Conservation (phyloP, 169 alveolate species). For the Cryptosporidium canis region DNA sequence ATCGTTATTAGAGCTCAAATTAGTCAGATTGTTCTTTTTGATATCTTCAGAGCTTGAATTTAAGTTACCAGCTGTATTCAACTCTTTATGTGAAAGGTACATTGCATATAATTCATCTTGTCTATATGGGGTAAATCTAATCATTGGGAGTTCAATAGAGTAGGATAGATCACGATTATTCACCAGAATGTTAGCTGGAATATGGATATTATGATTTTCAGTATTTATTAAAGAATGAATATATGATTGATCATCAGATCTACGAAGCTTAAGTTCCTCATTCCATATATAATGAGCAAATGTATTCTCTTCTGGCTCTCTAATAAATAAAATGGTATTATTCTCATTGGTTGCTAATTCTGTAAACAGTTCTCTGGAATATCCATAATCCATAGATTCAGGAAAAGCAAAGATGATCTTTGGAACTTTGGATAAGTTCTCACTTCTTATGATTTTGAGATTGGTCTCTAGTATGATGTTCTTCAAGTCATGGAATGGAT, state of each 20-base stretch:
- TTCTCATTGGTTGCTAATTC: slow-evolving; percentile 44
- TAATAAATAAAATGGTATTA: slow-evolving; percentile 40
- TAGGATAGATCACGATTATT: slow-evolving; percentile 12
- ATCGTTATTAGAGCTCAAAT: neutral
- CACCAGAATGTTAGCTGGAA: slow-evolving; percentile 10
- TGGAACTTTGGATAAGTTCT: slow-evolving; percentile 18
- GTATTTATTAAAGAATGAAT: slow-evolving; percentile 4
- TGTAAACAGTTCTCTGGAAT: slow-evolving; percentile 64
- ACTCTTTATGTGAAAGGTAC: slow-evolving; percentile 63
- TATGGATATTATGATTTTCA: neutral
- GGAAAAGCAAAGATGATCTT: slow-evolving; percentile 61
- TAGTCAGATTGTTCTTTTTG: neutral
- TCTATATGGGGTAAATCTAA: slow-evolving; percentile 53
- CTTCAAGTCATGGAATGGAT: slow-evolving; percentile 63
- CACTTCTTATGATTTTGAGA: slow-evolving; percentile 37
- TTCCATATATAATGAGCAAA: slow-evolving; percentile 60
- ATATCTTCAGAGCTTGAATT: neutral
- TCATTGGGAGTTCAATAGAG: slow-evolving; percentile 49
- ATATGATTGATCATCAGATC: slow-evolving; percentile 4
- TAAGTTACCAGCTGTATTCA: neutral
- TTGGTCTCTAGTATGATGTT: slow-evolving; percentile 42
- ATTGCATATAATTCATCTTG: slow-evolving; percentile 68
- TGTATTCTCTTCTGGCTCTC: slow-evolving; percentile 57
- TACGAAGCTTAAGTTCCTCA: slow-evolving; percentile 6
- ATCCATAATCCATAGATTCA: slow-evolving; percentile 64